Evolutionary conservation across 2,329 filamentous ascomycete species (phyloP), one percentile per base, ranked within the genome.

Genomic region (Cercospora berteroae): DNA sequence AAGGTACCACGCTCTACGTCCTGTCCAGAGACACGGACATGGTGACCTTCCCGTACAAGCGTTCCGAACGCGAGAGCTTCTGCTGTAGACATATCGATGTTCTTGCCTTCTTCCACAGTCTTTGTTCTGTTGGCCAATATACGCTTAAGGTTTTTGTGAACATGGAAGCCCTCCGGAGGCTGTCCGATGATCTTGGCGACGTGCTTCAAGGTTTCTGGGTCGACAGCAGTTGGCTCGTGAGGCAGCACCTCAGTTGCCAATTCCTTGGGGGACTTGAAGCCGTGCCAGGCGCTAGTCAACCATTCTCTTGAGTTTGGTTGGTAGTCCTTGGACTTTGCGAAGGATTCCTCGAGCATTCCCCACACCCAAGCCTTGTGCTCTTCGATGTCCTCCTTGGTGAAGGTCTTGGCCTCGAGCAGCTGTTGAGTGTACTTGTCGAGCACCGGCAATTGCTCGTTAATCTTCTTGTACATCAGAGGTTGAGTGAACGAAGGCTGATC

Each of bases 301-400:
- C 95, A 99, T 82, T 99, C 95, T 83, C 97, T 96, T 72, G 94
- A 92, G 48, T 92, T 96, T 56, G 95, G 93, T 80, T 94, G 91
- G 82, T 99, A 99, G 77, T 99, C 94, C 83, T 96, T 98, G 82
- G 94, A 97, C 82, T 94, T 93, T 76, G 93, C 87, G 81, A 98
- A 99, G 83, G 93, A 97, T 81, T 98, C 94, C 78, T 97, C 94
- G 66, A 99, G 86, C 94, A 98, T 98, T 70, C 92, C 92, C 95
- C 94, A 99, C 68, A 98, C 95, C 95, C 95, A 99, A 80, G 96
- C 92, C 87, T 96, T 97, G 86, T 99, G 95, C 85, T 99, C 95
- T 67, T 99, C 94, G 68, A 99, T 90, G 78, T 99, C 95, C 76
- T 95, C 94, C 83, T 97, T 94, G 73, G 92, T 97, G 83, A 99